Evolutionary conservation across 352 stramenopile genomes (phyloP), one percentile per base, ranked within the genome.

Genomic region (Elongisporangium prolatum): DNA sequence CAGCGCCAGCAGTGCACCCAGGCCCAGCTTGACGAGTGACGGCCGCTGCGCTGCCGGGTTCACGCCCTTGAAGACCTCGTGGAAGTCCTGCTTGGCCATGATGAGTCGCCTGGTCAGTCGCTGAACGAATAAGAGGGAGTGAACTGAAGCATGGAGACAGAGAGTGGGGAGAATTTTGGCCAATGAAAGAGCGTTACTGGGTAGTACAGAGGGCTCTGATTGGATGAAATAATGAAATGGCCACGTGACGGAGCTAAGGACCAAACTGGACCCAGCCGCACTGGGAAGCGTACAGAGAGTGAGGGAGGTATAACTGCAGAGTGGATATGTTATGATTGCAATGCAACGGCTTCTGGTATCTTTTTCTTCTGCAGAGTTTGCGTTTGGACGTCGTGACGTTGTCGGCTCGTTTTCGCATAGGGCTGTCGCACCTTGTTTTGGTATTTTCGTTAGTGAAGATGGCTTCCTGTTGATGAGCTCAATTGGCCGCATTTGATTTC

Each of bases 21-120:
- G 37, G 48, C 65, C 52, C 61, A 70, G 61, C 20, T 54, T 64
- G 52, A 72, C 64, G 10, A 62, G 67, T 48, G 66, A 61, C 65
- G 70, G 51, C 9, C 61, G 57, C 21, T 57, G 34, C 10, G 47
- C 24, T 48, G 55, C 47, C 17, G 48, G 10, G 55, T 20, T 38
- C 47, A 48, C 55, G 44, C 55, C 20, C 2, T 72, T 72, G 50
- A 65, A 72, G 10, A 72, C 65, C 50, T 72, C 62, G 57, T 72
- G 65, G 60, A 72, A 72, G 57, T 72, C 65, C 65, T 72, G 68
- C 52, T 68, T 68, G 34, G 65, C 65, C 65, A 72, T 72, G 48
- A 21, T 53, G 20, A n/a, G 6, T 21, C 48, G 21, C 18, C 34
- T 13, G 34, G 34, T 44, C 34, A 44, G 34, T 44, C 34, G 34